Conservation (phyloP, 1,284 basidiomycete species). For the Bjerkandera adusta region DNA sequence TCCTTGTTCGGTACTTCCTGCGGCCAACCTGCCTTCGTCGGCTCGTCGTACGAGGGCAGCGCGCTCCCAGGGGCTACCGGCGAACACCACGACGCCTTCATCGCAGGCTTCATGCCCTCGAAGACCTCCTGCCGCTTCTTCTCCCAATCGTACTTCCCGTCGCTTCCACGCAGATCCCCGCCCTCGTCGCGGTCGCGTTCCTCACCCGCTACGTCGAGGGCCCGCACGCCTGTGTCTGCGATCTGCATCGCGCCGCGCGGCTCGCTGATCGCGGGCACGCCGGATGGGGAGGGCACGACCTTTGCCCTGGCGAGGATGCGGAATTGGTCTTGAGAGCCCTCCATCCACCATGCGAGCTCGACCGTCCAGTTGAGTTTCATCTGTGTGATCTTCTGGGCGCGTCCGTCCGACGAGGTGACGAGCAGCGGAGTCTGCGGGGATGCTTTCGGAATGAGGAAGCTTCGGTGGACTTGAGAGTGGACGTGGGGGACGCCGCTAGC, state of each 20-base stretch:
- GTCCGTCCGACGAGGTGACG: constrained; percentile 54
- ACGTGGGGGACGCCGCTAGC: constrained; percentile 44
- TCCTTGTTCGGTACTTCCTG: constrained; percentile 35
- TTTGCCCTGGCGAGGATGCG: constrained; percentile 47
- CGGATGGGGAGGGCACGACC: constrained; percentile 41
- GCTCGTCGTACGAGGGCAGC: constrained; percentile 49
- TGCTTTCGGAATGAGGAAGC: constrained; percentile 45
- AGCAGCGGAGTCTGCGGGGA: constrained; percentile 49
- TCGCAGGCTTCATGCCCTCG: constrained; percentile 46
- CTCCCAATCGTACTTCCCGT: constrained; percentile 56
- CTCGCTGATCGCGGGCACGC: constrained; percentile 11
- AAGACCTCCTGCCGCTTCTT: constrained; percentile 50
- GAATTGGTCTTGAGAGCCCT: constrained; percentile 52
- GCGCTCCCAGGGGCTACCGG: constrained; percentile 51
- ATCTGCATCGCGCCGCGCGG: constrained; percentile 30
- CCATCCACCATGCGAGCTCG: constrained; percentile 60
- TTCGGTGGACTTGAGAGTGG: constrained; percentile 59
- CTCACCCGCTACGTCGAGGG: constrained; percentile 34
- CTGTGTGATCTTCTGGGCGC: constrained; percentile 56
- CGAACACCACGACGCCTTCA: constrained; percentile 66
- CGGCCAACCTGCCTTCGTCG: constrained; percentile 55
- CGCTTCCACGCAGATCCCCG: not conserved
- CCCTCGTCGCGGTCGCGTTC: constrained; percentile 1
- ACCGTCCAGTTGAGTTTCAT: constrained; percentile 41
- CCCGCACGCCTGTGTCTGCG: too few relatives aligned